A percentile compares a stretch with the other conserved stretches of the same genome.
Evolutionary conservation across 805 yeast species (phyloP).

Genomic region (Kodamaea laetipori): DNA sequence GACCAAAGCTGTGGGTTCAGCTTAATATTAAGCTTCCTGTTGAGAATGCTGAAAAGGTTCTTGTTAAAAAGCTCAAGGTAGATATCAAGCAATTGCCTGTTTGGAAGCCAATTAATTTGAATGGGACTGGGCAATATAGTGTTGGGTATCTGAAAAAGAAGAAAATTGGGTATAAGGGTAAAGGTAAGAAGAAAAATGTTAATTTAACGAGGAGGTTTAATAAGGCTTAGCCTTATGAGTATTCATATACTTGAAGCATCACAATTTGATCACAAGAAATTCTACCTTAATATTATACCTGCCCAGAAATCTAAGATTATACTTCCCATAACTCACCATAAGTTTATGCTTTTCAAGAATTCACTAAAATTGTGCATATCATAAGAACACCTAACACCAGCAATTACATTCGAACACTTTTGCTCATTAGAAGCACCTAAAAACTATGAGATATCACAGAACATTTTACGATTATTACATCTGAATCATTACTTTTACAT

Average conservation of each 20-base stretch:
- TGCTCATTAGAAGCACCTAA: too few species aligned
- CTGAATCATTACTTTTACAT: not conserved
- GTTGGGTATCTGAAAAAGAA: conserved; percentile 6
- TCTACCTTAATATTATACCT: too few species aligned
- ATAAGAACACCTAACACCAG: too few species aligned
- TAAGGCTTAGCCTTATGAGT: not conserved
- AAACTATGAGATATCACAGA: not conserved
- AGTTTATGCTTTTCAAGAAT: too few species aligned
- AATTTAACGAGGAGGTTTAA: conserved; percentile 3
- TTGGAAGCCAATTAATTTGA: conserved; percentile 28
- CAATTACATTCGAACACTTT: too few species aligned
- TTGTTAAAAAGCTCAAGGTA: conserved; percentile 24
- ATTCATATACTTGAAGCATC: not conserved
- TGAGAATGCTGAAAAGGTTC: conserved; percentile 1
- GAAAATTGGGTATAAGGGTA: conserved; percentile 2
- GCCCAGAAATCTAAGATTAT: too few species aligned
- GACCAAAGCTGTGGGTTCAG: conserved; percentile 30
- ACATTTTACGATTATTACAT: not conserved
- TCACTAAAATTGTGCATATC: too few species aligned
- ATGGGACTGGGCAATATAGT: conserved; percentile 11
- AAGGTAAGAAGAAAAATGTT: conserved; percentile 4
- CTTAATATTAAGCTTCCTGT: conserved; percentile 23
- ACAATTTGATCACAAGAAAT: too few species aligned
- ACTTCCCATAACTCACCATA: too few species aligned
- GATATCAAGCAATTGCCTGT: conserved; percentile 27